phyloP scores from a whole-genome alignment of 2,329 filamentous ascomycete species.

The Neonectria coccinea region DNA sequence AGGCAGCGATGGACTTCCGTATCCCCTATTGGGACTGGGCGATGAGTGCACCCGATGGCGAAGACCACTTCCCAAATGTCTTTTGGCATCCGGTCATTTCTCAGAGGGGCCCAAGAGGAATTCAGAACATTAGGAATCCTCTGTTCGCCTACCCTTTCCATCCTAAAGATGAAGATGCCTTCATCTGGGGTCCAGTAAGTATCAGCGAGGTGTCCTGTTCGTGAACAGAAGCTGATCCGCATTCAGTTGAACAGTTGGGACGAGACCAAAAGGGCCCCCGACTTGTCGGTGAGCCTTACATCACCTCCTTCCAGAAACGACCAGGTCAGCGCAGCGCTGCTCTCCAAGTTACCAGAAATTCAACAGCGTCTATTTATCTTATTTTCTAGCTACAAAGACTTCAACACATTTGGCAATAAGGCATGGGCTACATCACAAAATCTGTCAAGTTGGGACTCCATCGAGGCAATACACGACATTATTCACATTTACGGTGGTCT shows the following conservation, averaged over 20 bases:
- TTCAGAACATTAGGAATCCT: slow-evolving; percentile 70
- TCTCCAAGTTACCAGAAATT: slow-evolving; percentile 62
- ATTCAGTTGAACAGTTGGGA: slow-evolving; percentile 68
- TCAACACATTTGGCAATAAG: slow-evolving; percentile 77
- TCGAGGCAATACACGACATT: slow-evolving; percentile 73
- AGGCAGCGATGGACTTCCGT: slow-evolving; percentile 63
- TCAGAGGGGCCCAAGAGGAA: slow-evolving; percentile 67
- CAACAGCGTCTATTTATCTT: slow-evolving; percentile 75
- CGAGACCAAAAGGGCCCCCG: slow-evolving; percentile 69
- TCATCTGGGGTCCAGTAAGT: slow-evolving; percentile 71
- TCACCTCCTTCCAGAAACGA: slow-evolving; percentile 67
- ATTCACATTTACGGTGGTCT: slow-evolving; percentile 70
- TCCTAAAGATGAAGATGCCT: slow-evolving; percentile 68
- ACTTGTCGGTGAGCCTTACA: slow-evolving; percentile 44
- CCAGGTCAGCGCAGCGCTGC: slow-evolving; percentile 60
- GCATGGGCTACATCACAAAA: slow-evolving; percentile 65
- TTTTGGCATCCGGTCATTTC: slow-evolving; percentile 63
- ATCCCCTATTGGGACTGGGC: slow-evolving; percentile 73
- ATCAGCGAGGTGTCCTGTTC: no score
- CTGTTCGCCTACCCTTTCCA: slow-evolving; percentile 71
- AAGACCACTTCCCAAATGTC: slow-evolving; percentile 59
- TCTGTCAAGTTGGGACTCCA: slow-evolving; percentile 68
- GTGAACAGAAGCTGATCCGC: slow-evolving; percentile 2
- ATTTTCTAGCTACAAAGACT: slow-evolving; percentile 75
- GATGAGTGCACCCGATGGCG: slow-evolving; percentile 58